Percentiles rank a stretch among this genome's conserved stretches.
Evolutionary conservation across 2,329 filamentous ascomycete species (phyloP).

Genomic region (Furcasterigmium sp.): DNA sequence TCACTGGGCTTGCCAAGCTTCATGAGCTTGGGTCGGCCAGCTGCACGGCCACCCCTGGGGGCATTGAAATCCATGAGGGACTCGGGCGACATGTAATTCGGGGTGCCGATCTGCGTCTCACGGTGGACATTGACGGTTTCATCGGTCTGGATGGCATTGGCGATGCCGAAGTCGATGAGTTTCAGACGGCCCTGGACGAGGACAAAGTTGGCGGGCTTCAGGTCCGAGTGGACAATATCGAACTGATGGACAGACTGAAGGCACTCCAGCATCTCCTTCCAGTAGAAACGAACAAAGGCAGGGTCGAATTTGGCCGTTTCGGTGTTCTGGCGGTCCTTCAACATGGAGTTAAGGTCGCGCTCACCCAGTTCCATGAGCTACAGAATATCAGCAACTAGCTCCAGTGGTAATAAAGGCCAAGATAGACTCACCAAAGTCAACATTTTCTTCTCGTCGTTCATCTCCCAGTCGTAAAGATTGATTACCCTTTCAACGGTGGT

Average conservation of each 20-base stretch:
- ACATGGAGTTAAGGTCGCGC: constrained; percentile 81
- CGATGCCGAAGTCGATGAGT: constrained; percentile 97
- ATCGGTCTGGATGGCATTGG: constrained; percentile 92
- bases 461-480: constrained; percentile 83
- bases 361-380: constrained; percentile 97
- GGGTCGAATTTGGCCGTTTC: constrained; percentile 76
- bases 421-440: constrained; percentile 67
- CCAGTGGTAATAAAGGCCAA: not conserved
- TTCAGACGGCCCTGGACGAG: constrained; percentile 86
- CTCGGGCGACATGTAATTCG: constrained; percentile 98
- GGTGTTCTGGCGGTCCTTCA: constrained; percentile 66
- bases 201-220: constrained; percentile 97
- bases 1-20: constrained; percentile 95
- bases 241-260: constrained; percentile 81
- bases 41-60: constrained; percentile 36
- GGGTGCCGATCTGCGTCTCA: constrained; percentile 90
- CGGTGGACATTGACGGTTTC: constrained; percentile 97
- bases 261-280: constrained; percentile 99
- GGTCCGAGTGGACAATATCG: constrained; percentile 93
- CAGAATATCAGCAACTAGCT: not conserved
- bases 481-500: constrained; percentile 86
- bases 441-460: constrained; percentile 83
- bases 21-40: constrained; percentile 66
- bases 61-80: constrained; percentile 84
- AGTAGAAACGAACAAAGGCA: constrained; percentile 93